phyloP scores from a whole-genome alignment of 768 basidiomycete species.

The Pleurotus djamor region DNA sequence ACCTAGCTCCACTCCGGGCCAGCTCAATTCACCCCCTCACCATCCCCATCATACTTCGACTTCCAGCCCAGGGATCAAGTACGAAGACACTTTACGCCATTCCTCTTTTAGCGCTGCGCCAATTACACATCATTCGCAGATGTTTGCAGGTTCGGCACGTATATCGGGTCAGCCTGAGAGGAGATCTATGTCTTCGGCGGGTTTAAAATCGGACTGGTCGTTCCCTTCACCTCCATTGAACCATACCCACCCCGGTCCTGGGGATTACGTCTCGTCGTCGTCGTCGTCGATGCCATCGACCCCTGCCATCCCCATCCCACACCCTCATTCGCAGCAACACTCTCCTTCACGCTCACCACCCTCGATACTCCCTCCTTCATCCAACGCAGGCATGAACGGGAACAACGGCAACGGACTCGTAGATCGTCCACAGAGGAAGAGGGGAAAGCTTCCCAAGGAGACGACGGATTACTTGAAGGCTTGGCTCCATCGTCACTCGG shows the following conservation, averaged over 20 bases:
- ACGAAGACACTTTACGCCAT: conserved; percentile 72
- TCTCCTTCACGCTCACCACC: conserved; percentile 57
- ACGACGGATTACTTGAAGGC: conserved; percentile 88
- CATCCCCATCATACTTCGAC: conserved; percentile 12
- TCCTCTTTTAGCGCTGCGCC: conserved; percentile 55
- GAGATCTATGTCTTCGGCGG: conserved; percentile 40
- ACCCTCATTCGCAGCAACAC: conserved; percentile 8
- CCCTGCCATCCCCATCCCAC: conserved; percentile 37
- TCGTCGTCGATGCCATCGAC: conserved; percentile 46
- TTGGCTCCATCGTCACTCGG: conserved; percentile 85
- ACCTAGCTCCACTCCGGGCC: conserved; percentile 65
- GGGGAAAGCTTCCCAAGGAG: conserved; percentile 88
- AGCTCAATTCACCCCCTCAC: conserved; percentile 14
- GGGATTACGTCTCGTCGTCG: background rate
- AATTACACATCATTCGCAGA: conserved; percentile 47
- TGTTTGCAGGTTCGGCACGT: conserved; percentile 68
- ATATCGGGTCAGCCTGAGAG: conserved; percentile 72
- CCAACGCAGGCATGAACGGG: conserved; percentile 44
- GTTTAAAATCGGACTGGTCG: conserved; percentile 71
- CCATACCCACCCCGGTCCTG: conserved; percentile 39
- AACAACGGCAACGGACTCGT: conserved; percentile 54
- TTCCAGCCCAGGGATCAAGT: conserved; percentile 54
- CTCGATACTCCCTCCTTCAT: conserved; percentile 35
- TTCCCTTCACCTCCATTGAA: conserved; percentile 58
- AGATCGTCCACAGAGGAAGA: conserved; percentile 77